These are phyloP conservation scores for Chaetomiaceae sp. DNA, from an alignment of 2,329 filamentous ascomycete species.

Conservation along the genomic window DNA sequence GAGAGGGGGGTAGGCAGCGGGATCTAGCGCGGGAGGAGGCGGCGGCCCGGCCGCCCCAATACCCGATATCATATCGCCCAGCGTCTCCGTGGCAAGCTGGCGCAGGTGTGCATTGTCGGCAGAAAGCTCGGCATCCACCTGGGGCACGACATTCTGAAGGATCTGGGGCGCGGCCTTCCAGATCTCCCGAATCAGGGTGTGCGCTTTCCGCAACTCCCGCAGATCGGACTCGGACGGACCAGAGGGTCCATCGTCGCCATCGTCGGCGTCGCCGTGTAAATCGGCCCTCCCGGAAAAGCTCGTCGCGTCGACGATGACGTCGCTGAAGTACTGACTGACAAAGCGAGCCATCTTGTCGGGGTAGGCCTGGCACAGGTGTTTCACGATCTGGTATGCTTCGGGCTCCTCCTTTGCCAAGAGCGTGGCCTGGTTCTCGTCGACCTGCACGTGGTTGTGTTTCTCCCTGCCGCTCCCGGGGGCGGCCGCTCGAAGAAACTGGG, in stretches of 20 bases:
- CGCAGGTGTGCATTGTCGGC: slow-evolving; percentile 85
- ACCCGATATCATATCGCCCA: slow-evolving; percentile 90
- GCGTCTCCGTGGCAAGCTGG: slow-evolving; percentile 82
- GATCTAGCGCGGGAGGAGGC: slow-evolving; percentile 64
- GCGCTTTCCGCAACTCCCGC: slow-evolving; percentile 82
- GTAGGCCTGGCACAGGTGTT: slow-evolving; percentile 82
- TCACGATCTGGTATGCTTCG: slow-evolving; percentile 92
- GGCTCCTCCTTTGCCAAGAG: slow-evolving; percentile 82
- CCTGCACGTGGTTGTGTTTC: slow-evolving; percentile 47
- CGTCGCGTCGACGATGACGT: slow-evolving; percentile 86
- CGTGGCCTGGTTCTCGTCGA: slow-evolving; percentile 74
- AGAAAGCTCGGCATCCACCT: slow-evolving; percentile 84
- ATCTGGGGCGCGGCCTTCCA: slow-evolving; percentile 89
- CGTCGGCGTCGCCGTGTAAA: slow-evolving; percentile 54
- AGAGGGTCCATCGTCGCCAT: slow-evolving; percentile 52
- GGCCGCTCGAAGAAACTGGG: slow-evolving; percentile 87
- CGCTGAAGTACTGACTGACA: slow-evolving; percentile 93
- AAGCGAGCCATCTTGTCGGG: slow-evolving; percentile 93
- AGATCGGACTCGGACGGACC: slow-evolving; percentile 78
- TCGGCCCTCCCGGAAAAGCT: slow-evolving; percentile 50
- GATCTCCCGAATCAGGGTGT: slow-evolving; percentile 80
- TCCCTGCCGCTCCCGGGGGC: slow-evolving; percentile 58
- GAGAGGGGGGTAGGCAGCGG: slow-evolving; percentile 75
- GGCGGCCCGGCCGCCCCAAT: slow-evolving; percentile 88
- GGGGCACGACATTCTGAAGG: slow-evolving; percentile 86